phyloP scores from a whole-genome alignment of 345 rosid genomes.

The Gynandropsis gynandra region DNA sequence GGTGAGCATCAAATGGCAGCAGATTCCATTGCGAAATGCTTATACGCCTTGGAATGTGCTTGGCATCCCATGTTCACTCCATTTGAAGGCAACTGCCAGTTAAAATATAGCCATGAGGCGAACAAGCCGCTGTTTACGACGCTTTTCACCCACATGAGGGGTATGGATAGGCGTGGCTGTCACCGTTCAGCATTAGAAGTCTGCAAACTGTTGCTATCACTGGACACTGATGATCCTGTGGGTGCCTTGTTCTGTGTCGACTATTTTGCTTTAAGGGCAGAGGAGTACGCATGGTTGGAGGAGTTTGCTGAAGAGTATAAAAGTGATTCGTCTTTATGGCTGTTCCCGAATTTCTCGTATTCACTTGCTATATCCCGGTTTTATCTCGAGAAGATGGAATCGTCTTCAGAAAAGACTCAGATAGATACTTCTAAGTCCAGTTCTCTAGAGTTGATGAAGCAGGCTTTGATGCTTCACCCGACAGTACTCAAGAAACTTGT shows the following conservation, averaged over 20 bases:
- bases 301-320: conserved; percentile 61
- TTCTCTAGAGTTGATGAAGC: conserved; percentile 68
- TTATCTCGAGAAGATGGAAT: conserved; percentile 51
- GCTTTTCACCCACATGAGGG: conserved; percentile 80
- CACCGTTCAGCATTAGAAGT: conserved; percentile 87
- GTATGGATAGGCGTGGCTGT: conserved; percentile 86
- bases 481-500: conserved; percentile 63
- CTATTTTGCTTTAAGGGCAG: conserved; percentile 81
- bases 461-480: conserved; percentile 89
- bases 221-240: conserved; percentile 74
- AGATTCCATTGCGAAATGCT: conserved; percentile 69
- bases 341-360: conserved; percentile 78
- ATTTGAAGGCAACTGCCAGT: conserved; percentile 60
- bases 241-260: conserved; percentile 89
- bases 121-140: conserved; percentile 71
- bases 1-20: conserved; percentile 88
- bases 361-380: conserved; percentile 82
- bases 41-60: conserved; percentile 80
- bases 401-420: conserved; percentile 24
- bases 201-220: conserved; percentile 73
- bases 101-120: conserved; percentile 62
- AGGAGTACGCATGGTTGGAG: conserved; percentile 77
- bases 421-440: conserved; percentile 35
- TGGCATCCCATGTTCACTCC: conserved; percentile 86
- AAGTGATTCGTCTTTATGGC: conserved; percentile 72